Evolutionary conservation across 495 filamentous ascomycete species (phyloP).

Genomic region (Pyronema domesticum): DNA sequence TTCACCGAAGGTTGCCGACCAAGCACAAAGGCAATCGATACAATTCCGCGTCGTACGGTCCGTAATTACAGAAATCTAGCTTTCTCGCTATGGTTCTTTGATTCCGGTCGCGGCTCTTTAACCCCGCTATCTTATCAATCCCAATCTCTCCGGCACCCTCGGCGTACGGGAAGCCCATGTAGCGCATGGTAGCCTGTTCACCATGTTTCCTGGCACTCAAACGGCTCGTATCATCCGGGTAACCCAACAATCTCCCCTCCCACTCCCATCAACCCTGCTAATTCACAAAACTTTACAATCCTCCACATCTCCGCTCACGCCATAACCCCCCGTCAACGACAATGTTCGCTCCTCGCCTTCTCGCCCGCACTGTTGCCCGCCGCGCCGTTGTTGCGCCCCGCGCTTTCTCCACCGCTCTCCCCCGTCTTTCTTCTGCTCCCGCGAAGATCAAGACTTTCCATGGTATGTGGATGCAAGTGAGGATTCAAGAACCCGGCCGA

Average conservation of each 20-base stretch:
- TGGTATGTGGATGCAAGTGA: slow-evolving; percentile 4
- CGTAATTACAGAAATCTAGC: no score
- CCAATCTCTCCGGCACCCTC: no score
- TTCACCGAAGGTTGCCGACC: no score
- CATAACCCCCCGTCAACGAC: background rate
- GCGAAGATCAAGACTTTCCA: slow-evolving; percentile 12
- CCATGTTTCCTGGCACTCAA: background rate
- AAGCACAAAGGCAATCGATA: no score
- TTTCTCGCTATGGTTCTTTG: no score
- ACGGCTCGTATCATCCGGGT: background rate
- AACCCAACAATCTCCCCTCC: background rate
- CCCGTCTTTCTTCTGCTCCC: slow-evolving; percentile 9
- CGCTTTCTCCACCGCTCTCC: background rate
- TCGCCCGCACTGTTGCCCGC: slow-evolving; percentile 12
- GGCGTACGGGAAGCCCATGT: no score
- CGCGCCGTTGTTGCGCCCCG: slow-evolving; percentile 4
- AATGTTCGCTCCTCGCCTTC: slow-evolving; percentile 17
- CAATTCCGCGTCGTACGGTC: no score
- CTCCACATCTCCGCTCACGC: slow-evolving; percentile 6
- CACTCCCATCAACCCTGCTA: no score
- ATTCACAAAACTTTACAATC: background rate
- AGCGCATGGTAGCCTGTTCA: background rate
- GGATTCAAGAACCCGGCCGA: no score
- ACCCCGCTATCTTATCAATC: no score
- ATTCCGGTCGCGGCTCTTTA: no score